Evolutionary conservation across 2,329 filamentous ascomycete species (phyloP).

Genomic region (Fusarium equiseti): DNA sequence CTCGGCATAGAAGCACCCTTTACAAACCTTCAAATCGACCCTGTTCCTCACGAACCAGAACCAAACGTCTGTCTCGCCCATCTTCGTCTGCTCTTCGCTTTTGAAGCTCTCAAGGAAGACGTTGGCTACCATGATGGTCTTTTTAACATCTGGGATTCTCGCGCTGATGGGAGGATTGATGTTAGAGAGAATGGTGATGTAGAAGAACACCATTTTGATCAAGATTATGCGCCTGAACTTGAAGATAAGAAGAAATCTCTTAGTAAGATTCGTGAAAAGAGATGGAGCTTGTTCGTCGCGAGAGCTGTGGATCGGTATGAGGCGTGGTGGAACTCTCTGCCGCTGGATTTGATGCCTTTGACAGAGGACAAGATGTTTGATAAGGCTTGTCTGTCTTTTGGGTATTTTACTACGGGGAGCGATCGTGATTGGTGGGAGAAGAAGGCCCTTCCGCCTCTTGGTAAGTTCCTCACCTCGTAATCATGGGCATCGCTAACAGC

Average conservation of each 20-base stretch:
- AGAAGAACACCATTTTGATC: constrained; percentile 3
- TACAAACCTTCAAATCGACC: constrained; percentile 28
- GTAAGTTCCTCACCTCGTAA: neutral
- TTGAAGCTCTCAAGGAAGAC: constrained; percentile 71
- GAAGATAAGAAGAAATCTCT: constrained; percentile 48
- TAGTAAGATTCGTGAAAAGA: constrained; percentile 70
- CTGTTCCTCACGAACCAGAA: constrained; percentile 22
- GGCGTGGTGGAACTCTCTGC: constrained; percentile 64
- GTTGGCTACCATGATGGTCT: constrained; percentile 70
- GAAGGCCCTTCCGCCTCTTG: constrained; percentile 39
- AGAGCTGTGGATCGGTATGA: constrained; percentile 73
- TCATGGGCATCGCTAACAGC: neutral
- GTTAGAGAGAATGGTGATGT: constrained; percentile 30
- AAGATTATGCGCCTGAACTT: constrained; percentile 43
- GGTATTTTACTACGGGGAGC: neutral
- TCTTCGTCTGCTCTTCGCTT: constrained; percentile 73
- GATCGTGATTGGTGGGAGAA: constrained; percentile 33
- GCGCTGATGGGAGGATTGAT: constrained; percentile 43
- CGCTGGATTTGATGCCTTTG: constrained; percentile 5
- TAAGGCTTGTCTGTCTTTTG: constrained; percentile 7
- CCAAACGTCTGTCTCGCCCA: constrained; percentile 56
- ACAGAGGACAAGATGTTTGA: constrained; percentile 20
- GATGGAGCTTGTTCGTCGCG: constrained; percentile 75
- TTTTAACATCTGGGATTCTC: constrained; percentile 67
- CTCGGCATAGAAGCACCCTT: constrained; percentile 25